phyloP scores from a whole-genome alignment of 441 rosid species.

The Monsonia emarginata region DNA sequence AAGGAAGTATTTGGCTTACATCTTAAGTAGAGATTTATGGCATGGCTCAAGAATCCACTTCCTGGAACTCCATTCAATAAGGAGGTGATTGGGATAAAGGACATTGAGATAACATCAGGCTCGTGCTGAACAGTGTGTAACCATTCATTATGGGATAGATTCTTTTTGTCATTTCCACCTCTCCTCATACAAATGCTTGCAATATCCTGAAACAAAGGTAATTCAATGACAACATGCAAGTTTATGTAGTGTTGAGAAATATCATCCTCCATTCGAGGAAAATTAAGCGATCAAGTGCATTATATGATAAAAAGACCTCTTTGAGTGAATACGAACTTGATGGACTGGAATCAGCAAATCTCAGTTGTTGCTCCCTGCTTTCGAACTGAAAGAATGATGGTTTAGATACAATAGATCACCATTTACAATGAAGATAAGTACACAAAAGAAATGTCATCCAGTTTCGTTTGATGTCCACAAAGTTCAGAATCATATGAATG shows the following conservation, averaged over 20 bases:
- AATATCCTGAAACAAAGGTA: conserved; percentile 46
- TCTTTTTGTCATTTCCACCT: conserved; percentile 63
- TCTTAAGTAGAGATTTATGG: conserved; percentile 83
- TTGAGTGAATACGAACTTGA: conserved; percentile 78
- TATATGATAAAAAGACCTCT: conserved; percentile 44
- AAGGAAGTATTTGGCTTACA: conserved; percentile 43
- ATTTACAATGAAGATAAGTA: not conserved
- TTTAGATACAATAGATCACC: conserved; percentile 8
- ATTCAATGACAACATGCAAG: conserved; percentile 14
- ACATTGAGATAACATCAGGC: conserved; percentile 87
- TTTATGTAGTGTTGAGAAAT: not conserved
- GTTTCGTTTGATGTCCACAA: not conserved
- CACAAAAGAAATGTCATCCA: not conserved
- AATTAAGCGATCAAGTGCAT: conserved; percentile 12
- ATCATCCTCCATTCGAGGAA: not conserved
- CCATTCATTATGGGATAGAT: conserved; percentile 72
- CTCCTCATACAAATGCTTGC: conserved; percentile 64
- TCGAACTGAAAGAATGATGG: conserved; percentile 50
- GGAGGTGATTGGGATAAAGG: conserved; percentile 84
- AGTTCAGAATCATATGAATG: not conserved
- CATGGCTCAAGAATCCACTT: conserved; percentile 89
- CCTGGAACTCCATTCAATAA: conserved; percentile 83
- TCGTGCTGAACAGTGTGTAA: conserved; percentile 68
- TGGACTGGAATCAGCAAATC: conserved; percentile 65
- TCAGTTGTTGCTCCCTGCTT: conserved; percentile 64